Evolutionary conservation across 2,329 filamentous ascomycete species (phyloP), one percentile per base, ranked within the genome.

Genomic region (Colletotrichum sp.): DNA sequence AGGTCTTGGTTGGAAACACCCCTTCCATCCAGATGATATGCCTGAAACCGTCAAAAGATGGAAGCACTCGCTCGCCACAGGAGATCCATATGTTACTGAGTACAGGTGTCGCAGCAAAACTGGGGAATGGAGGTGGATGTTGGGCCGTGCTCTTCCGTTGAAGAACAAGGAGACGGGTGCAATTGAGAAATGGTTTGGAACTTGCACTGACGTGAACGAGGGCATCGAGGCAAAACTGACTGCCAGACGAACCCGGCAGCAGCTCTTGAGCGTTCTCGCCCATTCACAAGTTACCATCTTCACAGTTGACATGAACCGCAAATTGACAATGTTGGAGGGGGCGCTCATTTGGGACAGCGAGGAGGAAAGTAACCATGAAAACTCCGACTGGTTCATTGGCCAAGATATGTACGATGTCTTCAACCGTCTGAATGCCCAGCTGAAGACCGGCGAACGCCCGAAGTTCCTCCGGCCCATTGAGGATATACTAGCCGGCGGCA

Each of bases 141-240:
- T 96, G 4, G 94, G 93, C 13, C 89, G 94, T 59, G 95, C 94
- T 2, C 83, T 94, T 16, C 94, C 95, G 0, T 88, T 95, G 79
- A 89, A 88, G 52, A 92, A 95, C 76, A 90, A 89, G 77, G 89
- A 93, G 60, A 91, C 90, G 0, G 93, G 93, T 3, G 86, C 89
- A 64, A 95, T 96, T 65, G 88, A 95, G 75, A 95, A 94, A 81
- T 96, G 94, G 94, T 95, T 95, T 79, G 95, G 94, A 86, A 95
- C 94, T 2, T 95, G 93, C 80, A 96, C 94, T 15, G 94, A 96
- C 78, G 94, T 96, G 21, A 93, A 96, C 80, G 94, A 96, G 77
- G 89, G 92, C 59, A 93, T 96, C 5, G 89, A 94, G 80, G 90
- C 93, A 16, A 92, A 93, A 75, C 88, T 93, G 76, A 89, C 89